Conservation (phyloP, 1,139 yeast genomes). For the Fermentozyma sake region DNA sequence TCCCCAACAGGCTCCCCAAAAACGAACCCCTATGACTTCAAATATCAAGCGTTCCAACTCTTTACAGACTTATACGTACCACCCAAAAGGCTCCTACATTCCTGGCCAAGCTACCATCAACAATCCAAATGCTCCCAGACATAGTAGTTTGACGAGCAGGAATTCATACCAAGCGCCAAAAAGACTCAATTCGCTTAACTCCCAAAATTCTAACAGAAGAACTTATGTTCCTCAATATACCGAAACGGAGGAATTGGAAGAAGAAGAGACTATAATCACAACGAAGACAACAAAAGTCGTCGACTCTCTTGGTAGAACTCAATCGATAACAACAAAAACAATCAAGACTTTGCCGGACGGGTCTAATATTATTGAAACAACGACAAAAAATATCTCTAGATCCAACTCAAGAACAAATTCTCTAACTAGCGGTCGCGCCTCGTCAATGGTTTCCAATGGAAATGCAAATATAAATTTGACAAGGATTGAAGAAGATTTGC, state of each 20-base stretch:
- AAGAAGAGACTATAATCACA: conserved; percentile 29
- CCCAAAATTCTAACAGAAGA: conserved; percentile 2
- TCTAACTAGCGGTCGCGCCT: conserved; percentile 26
- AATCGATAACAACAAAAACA: conserved; percentile 41
- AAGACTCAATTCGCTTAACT: conserved; percentile 1
- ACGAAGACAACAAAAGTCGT: conserved; percentile 43
- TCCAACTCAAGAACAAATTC: conserved; percentile 29
- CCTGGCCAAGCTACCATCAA: conserved; percentile 25
- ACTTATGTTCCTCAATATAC: not conserved
- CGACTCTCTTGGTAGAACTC: conserved; percentile 41
- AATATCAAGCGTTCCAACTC: conserved; percentile 24
- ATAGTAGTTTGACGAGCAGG: conserved; percentile 1
- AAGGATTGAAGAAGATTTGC: conserved; percentile 44
- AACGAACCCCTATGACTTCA: conserved; percentile 14
- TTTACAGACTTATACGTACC: conserved; percentile 32
- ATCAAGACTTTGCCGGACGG: conserved; percentile 42
- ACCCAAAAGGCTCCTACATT: conserved; percentile 39
- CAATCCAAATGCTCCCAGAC: conserved; percentile 4
- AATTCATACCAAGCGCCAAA: conserved; percentile 2
- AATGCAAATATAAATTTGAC: conserved; percentile 20
- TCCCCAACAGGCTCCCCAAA: conserved; percentile 4
- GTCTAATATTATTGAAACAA: conserved; percentile 42
- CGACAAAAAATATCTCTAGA: conserved; percentile 40
- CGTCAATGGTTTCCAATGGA: conserved; percentile 19
- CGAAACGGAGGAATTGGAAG: conserved; percentile 12